Percentiles rank a stretch among this genome's conserved stretches.
phyloP scores from a whole-genome alignment of 2,329 filamentous ascomycete species.

The Calonectria multiphialidica region DNA sequence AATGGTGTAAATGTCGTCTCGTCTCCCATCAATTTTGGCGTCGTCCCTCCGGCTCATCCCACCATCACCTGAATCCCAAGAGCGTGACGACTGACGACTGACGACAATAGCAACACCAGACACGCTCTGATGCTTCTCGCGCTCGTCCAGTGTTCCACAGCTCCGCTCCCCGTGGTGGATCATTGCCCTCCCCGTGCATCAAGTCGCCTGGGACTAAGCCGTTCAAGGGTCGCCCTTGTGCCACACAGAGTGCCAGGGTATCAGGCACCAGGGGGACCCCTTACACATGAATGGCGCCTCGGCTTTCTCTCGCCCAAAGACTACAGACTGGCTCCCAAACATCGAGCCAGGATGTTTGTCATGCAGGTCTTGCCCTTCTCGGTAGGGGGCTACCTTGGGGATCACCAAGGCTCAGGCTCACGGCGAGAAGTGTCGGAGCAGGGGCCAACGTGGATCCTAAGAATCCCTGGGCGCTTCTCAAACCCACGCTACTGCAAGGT shows the following conservation, averaged over 20 bases:
- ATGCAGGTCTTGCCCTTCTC: constrained; percentile 40
- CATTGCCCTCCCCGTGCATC: constrained; percentile 12
- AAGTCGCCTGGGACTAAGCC: constrained; percentile 9
- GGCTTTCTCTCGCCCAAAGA: constrained; percentile 13
- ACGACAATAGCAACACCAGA: constrained; percentile 13
- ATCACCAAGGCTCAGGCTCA: constrained; percentile 42
- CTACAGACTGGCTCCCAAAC: constrained; percentile 31
- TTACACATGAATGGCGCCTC: constrained; percentile 2
- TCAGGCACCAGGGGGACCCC: neutral
- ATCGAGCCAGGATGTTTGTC: constrained; percentile 38
- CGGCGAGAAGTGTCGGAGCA: constrained; percentile 38
- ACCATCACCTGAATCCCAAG: constrained; percentile 22
- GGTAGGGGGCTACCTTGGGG: constrained; percentile 30
- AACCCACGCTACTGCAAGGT: constrained; percentile 43
- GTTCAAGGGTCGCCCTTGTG: constrained; percentile 19
- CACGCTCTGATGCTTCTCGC: constrained; percentile 4
- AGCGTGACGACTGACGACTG: neutral
- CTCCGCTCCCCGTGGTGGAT: constrained; percentile 6
- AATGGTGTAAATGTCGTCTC: neutral
- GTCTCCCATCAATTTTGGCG: neutral
- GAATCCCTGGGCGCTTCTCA: constrained; percentile 16
- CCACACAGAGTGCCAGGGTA: constrained; percentile 5
- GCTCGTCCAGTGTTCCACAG: constrained; percentile 27
- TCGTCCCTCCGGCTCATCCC: neutral
- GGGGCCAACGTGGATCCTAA: constrained; percentile 17